phyloP scores from a whole-genome alignment of 495 filamentous ascomycete species.

The Podospora pseudoanserina region DNA sequence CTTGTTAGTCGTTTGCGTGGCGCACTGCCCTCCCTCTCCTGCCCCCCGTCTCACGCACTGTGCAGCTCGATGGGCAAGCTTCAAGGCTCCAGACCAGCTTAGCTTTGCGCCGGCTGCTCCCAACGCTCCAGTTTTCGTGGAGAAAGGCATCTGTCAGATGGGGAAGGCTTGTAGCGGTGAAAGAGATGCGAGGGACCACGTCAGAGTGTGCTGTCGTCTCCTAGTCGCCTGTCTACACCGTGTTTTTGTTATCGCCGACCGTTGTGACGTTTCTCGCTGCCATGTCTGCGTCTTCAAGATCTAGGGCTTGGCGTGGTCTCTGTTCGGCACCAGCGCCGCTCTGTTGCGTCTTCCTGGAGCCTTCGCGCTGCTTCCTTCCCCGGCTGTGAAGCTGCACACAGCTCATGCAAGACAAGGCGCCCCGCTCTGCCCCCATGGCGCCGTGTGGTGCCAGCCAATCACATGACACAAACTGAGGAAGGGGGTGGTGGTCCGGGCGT shows the following conservation, averaged over 20 bases:
- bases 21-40: neutral
- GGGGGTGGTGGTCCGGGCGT: conserved; percentile 16
- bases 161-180: neutral
- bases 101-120: neutral
- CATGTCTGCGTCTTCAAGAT: neutral
- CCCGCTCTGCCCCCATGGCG: conserved; percentile 5
- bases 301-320: neutral
- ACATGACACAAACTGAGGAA: conserved; percentile 10
- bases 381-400: conserved; percentile 10
- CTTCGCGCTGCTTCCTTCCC: conserved; percentile 15
- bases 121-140: neutral
- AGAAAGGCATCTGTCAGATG: neutral
- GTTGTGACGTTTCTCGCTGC: neutral
- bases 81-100: neutral
- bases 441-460: conserved; percentile 19
- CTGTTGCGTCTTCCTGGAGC: conserved; percentile 10
- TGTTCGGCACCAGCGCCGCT: conserved; percentile 10
- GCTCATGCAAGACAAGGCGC: conserved; percentile 20
- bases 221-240: neutral
- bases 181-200: neutral
- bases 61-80: conserved; percentile 1
- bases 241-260: conserved; percentile 1
- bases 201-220: neutral
- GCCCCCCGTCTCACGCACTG: neutral
- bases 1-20: neutral